Evolutionary conservation across 75 land plant species (phyloP), one percentile per base, ranked within the genome.

Genomic region (Selaginella tamariscina): DNA sequence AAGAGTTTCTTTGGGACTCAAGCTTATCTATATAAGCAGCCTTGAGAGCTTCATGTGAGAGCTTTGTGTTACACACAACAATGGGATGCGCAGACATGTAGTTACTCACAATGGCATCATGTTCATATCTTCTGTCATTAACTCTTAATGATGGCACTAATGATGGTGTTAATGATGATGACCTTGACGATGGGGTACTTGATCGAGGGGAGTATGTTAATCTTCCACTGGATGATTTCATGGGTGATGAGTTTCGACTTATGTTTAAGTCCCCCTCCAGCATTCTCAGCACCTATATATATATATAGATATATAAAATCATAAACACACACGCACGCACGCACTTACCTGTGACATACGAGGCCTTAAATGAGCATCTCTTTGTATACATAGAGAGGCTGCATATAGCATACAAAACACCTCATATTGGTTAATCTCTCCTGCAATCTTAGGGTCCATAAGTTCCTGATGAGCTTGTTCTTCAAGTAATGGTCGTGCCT

Each of bases 281-380:
- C 32, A 83, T 71, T 59, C 81, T 54, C 23, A 86, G 80, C 1
- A 86, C 82, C 85, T 73, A 56, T 15, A 0, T 27, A 55, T 54
- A 20, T 39, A 32, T 30, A 18, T 32, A 32, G 28, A 24, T 11
- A 69, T 22, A 55, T 28, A 9, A 69, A 55, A 56, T 18, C 54
- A 24, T 28, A 5, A 5, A 5, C 15, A 5, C 49, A 5, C 49
- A 15, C 5, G 15, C 11, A 39, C 5, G 49, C 5, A 5, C 15
- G 5, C 15, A 39, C 49, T 39, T 39, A 83, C 90, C 90, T 87
- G 85, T 57, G 91, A 80, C 85, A 87, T 87, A 2, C 76, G 69
- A 2, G 91, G 91, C 71, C 91, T 77, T 54, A 68, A 68, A 0
- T 79, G 72, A 15, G 87, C 81, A 56, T 87, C 87, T 27, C 65